Base-by-base conservation (phyloP, 306 rosid species). In the Lagenaria siceraria region DNA sequence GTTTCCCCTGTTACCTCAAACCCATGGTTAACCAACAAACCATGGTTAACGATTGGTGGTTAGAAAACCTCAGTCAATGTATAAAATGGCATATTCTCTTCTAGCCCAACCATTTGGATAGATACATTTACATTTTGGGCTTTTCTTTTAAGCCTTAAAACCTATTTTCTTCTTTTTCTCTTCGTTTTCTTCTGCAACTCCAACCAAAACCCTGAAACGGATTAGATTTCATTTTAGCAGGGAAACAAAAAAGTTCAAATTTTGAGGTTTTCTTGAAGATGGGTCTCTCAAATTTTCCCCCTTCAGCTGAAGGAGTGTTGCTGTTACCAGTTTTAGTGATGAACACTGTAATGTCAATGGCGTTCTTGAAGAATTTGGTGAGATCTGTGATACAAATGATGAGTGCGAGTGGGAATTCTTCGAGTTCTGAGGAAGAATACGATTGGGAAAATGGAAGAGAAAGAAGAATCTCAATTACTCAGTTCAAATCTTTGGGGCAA, bases 201-300 rank as follows among this genome's bases (percentile, higher is more conserved):
- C 15, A 38, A 40, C 2, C 53, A 40, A 70, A 68, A 69, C 54
- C 54, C n/a, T 42, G n/a, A 43, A 51, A 42, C 53, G 2, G 27
- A 38, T 22, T 46, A n/a, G 19, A 68, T 10, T 68, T n/a, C 22
- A 6, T 14, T 63, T 63, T 63, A 8, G 46, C 43, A 40, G 46
- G 10, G 9, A 5, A 38, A 8, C 5, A 38, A 38, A 65, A 66
- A 8, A 8, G 15, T 35, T 9, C 24, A 33, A 10, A 6, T 40
- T 12, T 43, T 21, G 35, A 22, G 38, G 56, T 14, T 51, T 14
- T 70, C 22, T 46, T 46, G 15, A 80, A 72, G 51, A 93, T 91
- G 98, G 98, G 97, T 49, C 90, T 89, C 7, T 87, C 93, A 38
- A 91, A 83, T 36, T 91, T 88, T n/a, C 87, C 87, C 0, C 77